These are phyloP conservation scores for Hypoxylon sp. DNA, from an alignment of 2,329 filamentous ascomycete genomes.

Conservation along the genomic window DNA sequence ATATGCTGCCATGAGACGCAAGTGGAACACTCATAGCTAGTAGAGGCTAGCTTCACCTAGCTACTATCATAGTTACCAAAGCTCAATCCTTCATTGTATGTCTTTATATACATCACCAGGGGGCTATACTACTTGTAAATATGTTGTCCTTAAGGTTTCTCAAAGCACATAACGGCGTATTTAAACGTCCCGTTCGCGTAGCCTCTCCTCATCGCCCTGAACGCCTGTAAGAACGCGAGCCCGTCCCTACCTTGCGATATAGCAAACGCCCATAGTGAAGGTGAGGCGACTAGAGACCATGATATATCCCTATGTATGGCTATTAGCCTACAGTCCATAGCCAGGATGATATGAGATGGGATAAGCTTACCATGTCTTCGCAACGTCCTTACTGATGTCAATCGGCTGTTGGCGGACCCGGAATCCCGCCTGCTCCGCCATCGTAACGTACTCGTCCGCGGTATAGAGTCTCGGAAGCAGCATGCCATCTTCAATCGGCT, in stretches of 20 bases:
- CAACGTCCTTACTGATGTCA: slow-evolving; percentile 71
- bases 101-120: background rate
- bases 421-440: slow-evolving; percentile 66
- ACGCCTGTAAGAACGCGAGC: slow-evolving; percentile 72
- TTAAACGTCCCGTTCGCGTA: slow-evolving; percentile 71
- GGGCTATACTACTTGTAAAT: too few species aligned
- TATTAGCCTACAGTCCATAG: background rate
- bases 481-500: slow-evolving; percentile 74
- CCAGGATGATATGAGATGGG: background rate
- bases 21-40: background rate
- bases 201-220: slow-evolving; percentile 72
- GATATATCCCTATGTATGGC: slow-evolving; percentile 68
- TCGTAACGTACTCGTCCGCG: slow-evolving; percentile 65
- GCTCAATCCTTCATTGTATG: background rate
- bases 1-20: background rate
- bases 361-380: slow-evolving; percentile 69
- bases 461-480: slow-evolving; percentile 70
- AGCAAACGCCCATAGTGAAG: slow-evolving; percentile 73
- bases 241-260: slow-evolving; percentile 72
- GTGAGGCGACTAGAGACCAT: slow-evolving; percentile 71
- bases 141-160: slow-evolving; percentile 57
- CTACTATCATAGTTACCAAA: background rate
- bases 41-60: background rate
- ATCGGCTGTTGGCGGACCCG: slow-evolving; percentile 62
- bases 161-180: slow-evolving; percentile 71